Evolutionary conservation across 2,329 filamentous ascomycete species (phyloP), one percentile per base, ranked within the genome.

Genomic region (Sporothrix variecibatus): DNA sequence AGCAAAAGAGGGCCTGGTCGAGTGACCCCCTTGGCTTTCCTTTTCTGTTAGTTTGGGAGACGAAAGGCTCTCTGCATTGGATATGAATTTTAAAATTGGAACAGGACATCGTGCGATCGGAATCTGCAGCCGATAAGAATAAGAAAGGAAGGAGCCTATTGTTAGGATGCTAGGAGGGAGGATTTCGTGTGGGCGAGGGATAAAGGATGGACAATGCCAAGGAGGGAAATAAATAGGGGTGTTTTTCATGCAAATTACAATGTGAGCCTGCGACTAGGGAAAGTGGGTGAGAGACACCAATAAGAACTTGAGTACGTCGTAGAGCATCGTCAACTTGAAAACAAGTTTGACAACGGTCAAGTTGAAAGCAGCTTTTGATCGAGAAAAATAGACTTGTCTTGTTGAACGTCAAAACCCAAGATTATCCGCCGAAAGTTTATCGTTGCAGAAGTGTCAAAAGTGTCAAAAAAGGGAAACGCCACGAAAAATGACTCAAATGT

Each of bases 131-230:
- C 64, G 40, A 23, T 23, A 31, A 68, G 64, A 15, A 68, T 17
- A 20, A 28, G 38, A 20, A 67, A 34, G 56, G 60, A 31, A 60
- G 28, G 28, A 62, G 28, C 28, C 4, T 43, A 3, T 40, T 40
- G 26, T 23, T 23, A 43, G 60, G 20, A 43, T 34, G 11, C 2
- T 6, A 56, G 51, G 15, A 26, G 31, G 23, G 56, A 34, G 28
- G 56, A 23, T 15, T 31, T 17, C 2, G 20, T n/a, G 34, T 34
- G 56, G 23, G 26, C 26, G 23, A 60, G 28, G 40, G 62, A 67
- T 26, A 8, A 8, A 62, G 62, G 62, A 64, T 64, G 60, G 60
- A 64, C 64, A 67, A 40, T 64, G 60, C 60, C 60, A 64, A 67
- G 64, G 15, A 49, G 40, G 23, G 15, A 28, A 46, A 9, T 31